Evolutionary conservation across 495 filamentous ascomycete genomes (phyloP).

Genomic region (Podospora pseudopauciseta): DNA sequence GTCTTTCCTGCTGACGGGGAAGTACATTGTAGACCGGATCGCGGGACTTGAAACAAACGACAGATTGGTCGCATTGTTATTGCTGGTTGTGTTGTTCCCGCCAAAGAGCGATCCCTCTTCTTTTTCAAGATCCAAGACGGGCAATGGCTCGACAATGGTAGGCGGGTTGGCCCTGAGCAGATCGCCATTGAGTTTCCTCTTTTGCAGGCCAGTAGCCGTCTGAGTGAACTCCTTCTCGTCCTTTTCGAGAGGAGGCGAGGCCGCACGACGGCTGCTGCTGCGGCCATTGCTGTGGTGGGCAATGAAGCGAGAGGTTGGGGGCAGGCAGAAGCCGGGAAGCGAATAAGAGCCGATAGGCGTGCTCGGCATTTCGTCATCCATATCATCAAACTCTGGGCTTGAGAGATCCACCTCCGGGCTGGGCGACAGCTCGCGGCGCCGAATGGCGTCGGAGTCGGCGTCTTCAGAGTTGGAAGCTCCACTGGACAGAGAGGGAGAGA

Average conservation of each 20-base stretch:
- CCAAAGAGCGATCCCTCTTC: slow-evolving; percentile 51
- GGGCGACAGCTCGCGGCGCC: slow-evolving; percentile 72
- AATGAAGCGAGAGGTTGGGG: slow-evolving; percentile 34
- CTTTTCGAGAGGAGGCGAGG: slow-evolving; percentile 84
- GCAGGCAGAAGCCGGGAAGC: slow-evolving; percentile 37
- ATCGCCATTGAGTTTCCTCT: slow-evolving; percentile 59
- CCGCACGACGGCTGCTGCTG: slow-evolving; percentile 62
- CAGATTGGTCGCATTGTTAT: slow-evolving; percentile 27
- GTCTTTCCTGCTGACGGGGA: slow-evolving; percentile 51
- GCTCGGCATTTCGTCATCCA: slow-evolving; percentile 57
- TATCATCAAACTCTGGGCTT: slow-evolving; percentile 78
- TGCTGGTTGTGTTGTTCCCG: slow-evolving; percentile 29
- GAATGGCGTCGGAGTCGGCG: slow-evolving; percentile 54
- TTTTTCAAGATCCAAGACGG: slow-evolving; percentile 43
- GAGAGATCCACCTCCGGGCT: slow-evolving; percentile 93
- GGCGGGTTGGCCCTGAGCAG: slow-evolving; percentile 34
- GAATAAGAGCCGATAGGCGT: slow-evolving; percentile 59
- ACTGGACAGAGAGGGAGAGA: slow-evolving; percentile 83
- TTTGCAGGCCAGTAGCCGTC: slow-evolving; percentile 82
- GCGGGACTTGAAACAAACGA: slow-evolving; percentile 42
- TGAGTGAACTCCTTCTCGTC: slow-evolving; percentile 97
- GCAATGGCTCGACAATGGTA: slow-evolving; percentile 37
- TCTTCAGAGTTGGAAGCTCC: slow-evolving; percentile 65
- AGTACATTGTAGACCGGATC: slow-evolving; percentile 40
- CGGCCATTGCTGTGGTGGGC: slow-evolving; percentile 30